Base-by-base conservation (phyloP, 2,329 filamentous ascomycete genomes). In the Botrytis fabae region DNA sequence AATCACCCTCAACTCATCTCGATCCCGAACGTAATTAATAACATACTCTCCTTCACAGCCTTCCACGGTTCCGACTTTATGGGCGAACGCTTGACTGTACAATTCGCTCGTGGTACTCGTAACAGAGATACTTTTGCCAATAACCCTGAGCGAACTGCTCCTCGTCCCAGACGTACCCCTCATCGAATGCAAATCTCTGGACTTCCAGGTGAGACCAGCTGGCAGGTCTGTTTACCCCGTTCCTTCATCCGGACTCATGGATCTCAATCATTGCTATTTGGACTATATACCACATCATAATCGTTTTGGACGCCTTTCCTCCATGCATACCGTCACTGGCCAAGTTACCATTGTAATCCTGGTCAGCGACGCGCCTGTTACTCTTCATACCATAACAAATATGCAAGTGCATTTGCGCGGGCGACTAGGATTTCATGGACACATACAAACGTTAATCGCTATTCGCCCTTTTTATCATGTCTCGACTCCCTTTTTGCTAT, bases 141-240 rank as follows among this genome's bases (percentile, higher is more conserved):
- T 76, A 80, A 78, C 74, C 84, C 87, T 79, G 91, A 92, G 81
- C 90, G 91, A 78, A 87, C 87, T 78, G 87, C 89, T 80, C 91
- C 91, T 77, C 93, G 96, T 81, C 96, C 96, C 77, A 92, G 96
- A 82, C 94, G 96, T 83, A 99, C 96, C 78, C 91, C 94, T 78
- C 94, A 95, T 84, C 93, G 96, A 83, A 98, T 99, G 96, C 92
- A 95, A 84, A 97, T 99, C 82, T 93, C 93, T 87, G 95, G 95
- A 86, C 93, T 99, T 84, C 95, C 95, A 83, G 91, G 90, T 86
- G 95, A 98, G 88, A 99, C 96, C 88, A 98, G 95, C 90, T 99
- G 96, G 96, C 96, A 99, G 96, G 96, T 99, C 92, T 96, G 96
- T 93, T 86, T 83, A 86, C 86, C 89, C 86, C 85, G 85, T 88